Evolutionary conservation across 306 rosid genomes (phyloP), one percentile per base, ranked within the genome.

Genomic region (Fragaria vesca): DNA sequence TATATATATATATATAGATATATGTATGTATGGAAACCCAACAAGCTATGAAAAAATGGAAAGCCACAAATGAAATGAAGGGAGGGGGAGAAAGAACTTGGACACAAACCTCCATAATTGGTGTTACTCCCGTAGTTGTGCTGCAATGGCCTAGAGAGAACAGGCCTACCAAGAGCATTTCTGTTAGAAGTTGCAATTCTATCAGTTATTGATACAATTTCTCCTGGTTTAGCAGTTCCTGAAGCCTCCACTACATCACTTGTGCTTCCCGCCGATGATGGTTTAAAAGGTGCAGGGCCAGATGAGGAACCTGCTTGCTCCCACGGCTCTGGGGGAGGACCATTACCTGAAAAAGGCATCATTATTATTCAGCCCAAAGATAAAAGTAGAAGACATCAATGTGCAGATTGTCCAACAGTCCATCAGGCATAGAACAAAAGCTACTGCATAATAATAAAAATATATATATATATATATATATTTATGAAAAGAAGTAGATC

Each of bases 221-320:
- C 97, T 58, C 99, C 99, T 38, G 93, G 97, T 75, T 71, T 91
- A 57, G 99, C 96, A 66, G 97, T 95, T 76, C 97, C 97, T 11
- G 99, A 95, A 75, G 99, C 90, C 89, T 95, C 99, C 76, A 95
- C 99, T 34, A 93, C 90, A 46, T 88, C 90, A 78, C 96, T 95
- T 2, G 99, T 95, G 84, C 77, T 86, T 73, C 99, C 99, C 34
- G 81, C 83, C 12, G 97, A 91, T 12, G 97, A 86, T 4, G 97
- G 97, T 77, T 78, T 95, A 79, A 92, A 95, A 62, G 99, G 99
- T 32, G 93, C 90, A 2, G 97, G 90, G 20, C 97, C 93, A 28
- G 97, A 81, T 1, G 99, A 91, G 68, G 87, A 81, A 78, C 99
- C 97, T n/a, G 86, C 89, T 71, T 87, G 92, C 75, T 95, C 97